Evolutionary conservation across 129 eudicot genomes (phyloP).

Genomic region (Calendula officinalis): DNA sequence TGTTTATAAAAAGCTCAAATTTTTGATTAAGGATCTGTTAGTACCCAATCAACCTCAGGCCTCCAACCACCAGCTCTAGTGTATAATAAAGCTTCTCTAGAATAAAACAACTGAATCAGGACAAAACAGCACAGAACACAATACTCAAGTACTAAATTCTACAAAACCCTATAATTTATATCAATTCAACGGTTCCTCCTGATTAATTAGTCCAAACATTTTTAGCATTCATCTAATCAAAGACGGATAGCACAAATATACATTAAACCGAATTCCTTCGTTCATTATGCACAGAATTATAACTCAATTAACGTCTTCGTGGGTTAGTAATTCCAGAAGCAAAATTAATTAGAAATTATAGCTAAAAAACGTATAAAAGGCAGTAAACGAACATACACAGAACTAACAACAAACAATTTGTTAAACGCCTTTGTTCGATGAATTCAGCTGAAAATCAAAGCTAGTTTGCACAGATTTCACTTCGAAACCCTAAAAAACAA

Average conservation of each 20-base stretch:
- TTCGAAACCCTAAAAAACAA: slow-evolving; percentile 6
- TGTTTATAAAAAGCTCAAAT: neutral
- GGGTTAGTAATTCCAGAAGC: neutral
- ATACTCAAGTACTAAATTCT: slow-evolving; percentile 2
- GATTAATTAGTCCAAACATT: neutral
- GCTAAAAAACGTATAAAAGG: neutral
- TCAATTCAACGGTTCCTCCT: slow-evolving; percentile 4
- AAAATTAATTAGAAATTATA: slow-evolving; percentile 7
- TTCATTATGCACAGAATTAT: neutral
- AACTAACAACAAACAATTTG: slow-evolving; percentile 10
- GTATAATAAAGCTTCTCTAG: neutral
- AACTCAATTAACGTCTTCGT: slow-evolving; percentile 3
- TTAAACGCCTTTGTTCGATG: neutral
- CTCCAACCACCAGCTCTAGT: neutral
- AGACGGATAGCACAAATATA: neutral
- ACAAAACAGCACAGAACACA: neutral
- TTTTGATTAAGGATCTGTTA: slow-evolving; percentile 3
- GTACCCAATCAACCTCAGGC: slow-evolving; percentile 11
- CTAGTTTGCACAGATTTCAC: neutral
- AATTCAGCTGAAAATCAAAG: slow-evolving; percentile 7
- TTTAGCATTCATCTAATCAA: slow-evolving; percentile 13
- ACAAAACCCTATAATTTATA: slow-evolving; percentile 5
- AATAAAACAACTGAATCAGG: neutral
- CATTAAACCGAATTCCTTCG: slow-evolving; percentile 16
- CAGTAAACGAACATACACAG: neutral